Evolutionary conservation across 1,284 basidiomycete genomes (phyloP).

Genomic region (Naganishia liquefaciens): DNA sequence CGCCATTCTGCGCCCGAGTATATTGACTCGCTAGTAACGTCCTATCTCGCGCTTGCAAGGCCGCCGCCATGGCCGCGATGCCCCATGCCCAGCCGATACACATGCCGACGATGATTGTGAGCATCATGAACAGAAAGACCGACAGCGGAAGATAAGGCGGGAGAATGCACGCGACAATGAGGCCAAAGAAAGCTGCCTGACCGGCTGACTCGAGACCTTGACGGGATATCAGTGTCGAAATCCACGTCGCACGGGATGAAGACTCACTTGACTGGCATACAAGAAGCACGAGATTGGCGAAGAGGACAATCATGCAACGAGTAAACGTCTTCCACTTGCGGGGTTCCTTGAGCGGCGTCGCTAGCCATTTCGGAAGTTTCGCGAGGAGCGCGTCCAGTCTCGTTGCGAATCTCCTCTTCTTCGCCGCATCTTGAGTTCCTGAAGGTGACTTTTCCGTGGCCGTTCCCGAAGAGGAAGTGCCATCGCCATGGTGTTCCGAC

Average conservation of each 20-base stretch:
- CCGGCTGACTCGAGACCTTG: slow-evolving; percentile 40
- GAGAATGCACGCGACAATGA: slow-evolving; percentile 46
- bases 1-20: slow-evolving; percentile 57
- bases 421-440: neutral
- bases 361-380: slow-evolving; percentile 5
- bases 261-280: slow-evolving; percentile 29
- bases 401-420: neutral
- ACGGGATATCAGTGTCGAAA: neutral
- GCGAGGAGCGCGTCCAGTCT: slow-evolving; percentile 1
- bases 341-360: slow-evolving; percentile 27
- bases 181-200: slow-evolving; percentile 47
- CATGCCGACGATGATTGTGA: slow-evolving; percentile 63
- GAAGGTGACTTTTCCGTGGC: neutral
- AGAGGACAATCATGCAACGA: slow-evolving; percentile 44
- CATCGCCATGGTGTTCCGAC: no score
- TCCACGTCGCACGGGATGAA: neutral
- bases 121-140: slow-evolving; percentile 50
- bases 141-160: slow-evolving; percentile 49
- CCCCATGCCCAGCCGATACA: slow-evolving; percentile 74
- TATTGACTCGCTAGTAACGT: slow-evolving; percentile 59
- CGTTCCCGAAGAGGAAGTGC: neutral
- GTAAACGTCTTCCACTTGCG: slow-evolving; percentile 50
- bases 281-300: slow-evolving; percentile 44
- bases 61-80: slow-evolving; percentile 68
- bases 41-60: slow-evolving; percentile 61